Base-by-base conservation (phyloP, 345 rosid genomes). In the Bruguiera parviflora region DNA sequence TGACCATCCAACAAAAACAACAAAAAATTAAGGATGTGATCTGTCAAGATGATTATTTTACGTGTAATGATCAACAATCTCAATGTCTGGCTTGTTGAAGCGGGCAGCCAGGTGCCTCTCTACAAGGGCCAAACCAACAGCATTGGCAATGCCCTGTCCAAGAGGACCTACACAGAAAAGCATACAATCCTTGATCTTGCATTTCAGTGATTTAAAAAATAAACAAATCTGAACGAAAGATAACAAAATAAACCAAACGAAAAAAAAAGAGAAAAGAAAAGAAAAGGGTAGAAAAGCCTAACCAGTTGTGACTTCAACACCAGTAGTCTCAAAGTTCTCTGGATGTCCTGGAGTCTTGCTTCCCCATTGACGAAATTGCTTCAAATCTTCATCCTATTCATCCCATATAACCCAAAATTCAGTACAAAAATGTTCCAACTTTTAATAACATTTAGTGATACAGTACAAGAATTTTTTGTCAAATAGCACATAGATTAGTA, bases 281-380 rank as follows among this genome's bases (percentile, higher is more conserved):
- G 3, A 24, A 16, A 53, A 55, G 32, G 39, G 37, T 56, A 65
- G 53, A 63, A 43, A 43, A 43, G 56, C 28, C 83, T 70, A 70
- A 96, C 99, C 99, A 78, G 99, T 96, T 20, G 99, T 96, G 71
- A 96, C 99, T 83, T 96, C 99, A 73, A 92, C 78, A 24, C 99
- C 99, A 37, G 97, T 97, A 51, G 99, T 96, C 85, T 92, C 99
- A 57, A 96, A 96, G 80, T 96, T 96, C 88, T 96, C 99, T 2
- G 99, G 99, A 78, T 96, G 99, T 73, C 99, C 99, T 8, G 99
- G 98, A n/a, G 98, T 96, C 63, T 11, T 88, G 83, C 99, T 96
- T 78, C 84, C 98, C 96, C 92, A 92, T 25, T 96, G 99, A 63
- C 99, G 85, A 77, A 96, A 96, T 0, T 20, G 18, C 92, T 84